Evolutionary conservation across 805 yeast genomes (phyloP).

Genomic region (Ascoidea rubescens): DNA sequence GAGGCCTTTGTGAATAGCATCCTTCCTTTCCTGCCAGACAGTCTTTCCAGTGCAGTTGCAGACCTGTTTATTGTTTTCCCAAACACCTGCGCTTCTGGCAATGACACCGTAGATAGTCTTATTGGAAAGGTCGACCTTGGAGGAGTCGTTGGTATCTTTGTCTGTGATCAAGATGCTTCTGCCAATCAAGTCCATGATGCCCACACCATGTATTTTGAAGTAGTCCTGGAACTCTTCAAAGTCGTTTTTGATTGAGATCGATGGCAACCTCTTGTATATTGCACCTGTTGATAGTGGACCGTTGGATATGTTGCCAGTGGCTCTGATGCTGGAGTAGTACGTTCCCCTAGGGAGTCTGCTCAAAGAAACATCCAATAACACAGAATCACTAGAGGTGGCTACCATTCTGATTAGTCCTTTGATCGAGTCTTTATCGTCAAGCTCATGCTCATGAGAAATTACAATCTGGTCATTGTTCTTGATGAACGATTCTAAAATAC

Average conservation of each 20-base stretch:
- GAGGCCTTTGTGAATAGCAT: constrained; percentile 52
- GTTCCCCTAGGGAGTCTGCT: constrained; percentile 50
- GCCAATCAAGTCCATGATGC: constrained; percentile 54
- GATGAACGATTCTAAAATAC: constrained; percentile 67
- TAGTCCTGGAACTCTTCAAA: constrained; percentile 9
- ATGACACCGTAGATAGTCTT: constrained; percentile 67
- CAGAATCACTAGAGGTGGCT: constrained; percentile 32
- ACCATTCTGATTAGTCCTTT: constrained; percentile 83
- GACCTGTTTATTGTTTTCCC: constrained; percentile 90
- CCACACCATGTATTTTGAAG: constrained; percentile 17
- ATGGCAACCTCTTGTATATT: constrained; percentile 28
- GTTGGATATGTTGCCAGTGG: constrained; percentile 60
- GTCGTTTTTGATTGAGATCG: constrained; percentile 13
- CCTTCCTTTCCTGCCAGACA: constrained; percentile 86
- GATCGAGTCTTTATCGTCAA: constrained; percentile 39
- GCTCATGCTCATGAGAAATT: no score
- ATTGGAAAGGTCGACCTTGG: constrained; percentile 23
- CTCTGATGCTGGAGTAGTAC: constrained; percentile 57
- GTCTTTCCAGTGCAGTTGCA: constrained; percentile 94
- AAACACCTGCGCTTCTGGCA: constrained; percentile 92
- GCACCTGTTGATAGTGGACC: constrained; percentile 61
- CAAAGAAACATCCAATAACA: constrained; percentile 64
- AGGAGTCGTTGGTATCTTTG: constrained; percentile 10
- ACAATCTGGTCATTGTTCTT: constrained; percentile 11
- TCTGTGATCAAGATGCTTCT: constrained; percentile 29